Evolutionary conservation across 495 filamentous ascomycete species (phyloP).

Genomic region (Penicillium steckii): DNA sequence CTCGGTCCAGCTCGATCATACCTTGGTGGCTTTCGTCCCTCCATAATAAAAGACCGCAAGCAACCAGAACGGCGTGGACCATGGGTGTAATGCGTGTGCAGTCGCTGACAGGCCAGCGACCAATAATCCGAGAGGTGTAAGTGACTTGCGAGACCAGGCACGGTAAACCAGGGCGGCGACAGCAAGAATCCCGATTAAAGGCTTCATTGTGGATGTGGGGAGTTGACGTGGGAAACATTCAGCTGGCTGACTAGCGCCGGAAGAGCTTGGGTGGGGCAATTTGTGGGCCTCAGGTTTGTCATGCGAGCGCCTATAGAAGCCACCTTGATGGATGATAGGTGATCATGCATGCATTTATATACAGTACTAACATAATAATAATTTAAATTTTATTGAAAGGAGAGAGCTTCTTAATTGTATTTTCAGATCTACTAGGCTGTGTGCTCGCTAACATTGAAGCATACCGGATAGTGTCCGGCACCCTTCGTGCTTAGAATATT

Average conservation of each 20-base stretch:
- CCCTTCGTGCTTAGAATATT: no score
- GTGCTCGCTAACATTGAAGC: no score
- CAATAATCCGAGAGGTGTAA: conserved; percentile 71
- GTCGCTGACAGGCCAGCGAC: conserved; percentile 69
- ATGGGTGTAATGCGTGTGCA: conserved; percentile 84
- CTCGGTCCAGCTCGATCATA: conserved; percentile 24
- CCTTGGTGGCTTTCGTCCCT: conserved; percentile 81
- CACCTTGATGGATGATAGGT: no score
- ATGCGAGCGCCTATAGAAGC: no score
- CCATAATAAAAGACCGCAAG: conserved; percentile 84
- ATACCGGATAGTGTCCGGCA: no score
- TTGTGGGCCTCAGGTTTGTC: no score
- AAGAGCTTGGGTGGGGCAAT: conserved; percentile 19
- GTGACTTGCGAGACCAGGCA: conserved; percentile 68
- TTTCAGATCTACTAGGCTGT: no score
- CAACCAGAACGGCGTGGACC: conserved; percentile 81
- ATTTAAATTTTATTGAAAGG: no score
- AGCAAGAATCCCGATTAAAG: conserved; percentile 65
- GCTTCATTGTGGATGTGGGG: conserved; percentile 55
- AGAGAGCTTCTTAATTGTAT: no score
- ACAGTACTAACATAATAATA: no score
- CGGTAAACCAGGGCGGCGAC: conserved; percentile 64
- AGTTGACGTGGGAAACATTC: background rate
- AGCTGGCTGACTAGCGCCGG: background rate
- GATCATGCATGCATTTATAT: no score